Base-by-base conservation (phyloP, 2,329 filamentous ascomycete species). In the Penicillium sp. region DNA sequence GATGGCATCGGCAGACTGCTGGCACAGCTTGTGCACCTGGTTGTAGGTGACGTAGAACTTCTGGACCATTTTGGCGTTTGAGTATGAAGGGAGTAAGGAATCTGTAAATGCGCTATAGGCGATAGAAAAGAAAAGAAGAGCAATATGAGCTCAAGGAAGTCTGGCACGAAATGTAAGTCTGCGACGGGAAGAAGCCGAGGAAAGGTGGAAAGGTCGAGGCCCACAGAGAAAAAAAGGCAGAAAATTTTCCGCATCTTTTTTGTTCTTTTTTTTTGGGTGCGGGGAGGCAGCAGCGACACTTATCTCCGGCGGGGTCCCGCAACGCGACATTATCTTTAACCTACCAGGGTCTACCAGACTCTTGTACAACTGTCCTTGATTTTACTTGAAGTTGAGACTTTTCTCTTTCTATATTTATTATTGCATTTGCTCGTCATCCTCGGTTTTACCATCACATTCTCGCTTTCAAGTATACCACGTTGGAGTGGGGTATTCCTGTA, bases 21-120 rank as follows among this genome's bases (percentile, higher is more conserved):
- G 91, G 84, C 95, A 99, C 76, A 98, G 87, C 81, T 97, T 96
- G 87, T 99, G 95, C 74, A 93, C 91, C 87, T 95, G 87, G 78
- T 96, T 96, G 81, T 96, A 96, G 70, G 91, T 95, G 76, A 95
- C 88, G 82, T 94, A 96, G 77, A 93, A 79, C 78, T 96, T 96
- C 79, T 94, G 84, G 68, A 90, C 85, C 90, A 93, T 93, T 62
- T 82, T 89, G 69, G 57, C 60, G 62, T 56, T 58, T 43, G 4
- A 11, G 13, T 13, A 25, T 22, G 40, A 40, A n/a, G 37, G 37
- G 8, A 22, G 19, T 10, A 40, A 19, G 38, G 19, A n/a, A 14
- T 38, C 37, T 16, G 6, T 10, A 7, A 3, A 13, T 10, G 33
- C 26, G 33, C 19, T 37, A 22, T 37, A 33, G 11, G 2, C 7